Evolutionary conservation across 495 filamentous ascomycete species (phyloP), one percentile per base, ranked within the genome.

Genomic region (Venustampulla echinocandica): DNA sequence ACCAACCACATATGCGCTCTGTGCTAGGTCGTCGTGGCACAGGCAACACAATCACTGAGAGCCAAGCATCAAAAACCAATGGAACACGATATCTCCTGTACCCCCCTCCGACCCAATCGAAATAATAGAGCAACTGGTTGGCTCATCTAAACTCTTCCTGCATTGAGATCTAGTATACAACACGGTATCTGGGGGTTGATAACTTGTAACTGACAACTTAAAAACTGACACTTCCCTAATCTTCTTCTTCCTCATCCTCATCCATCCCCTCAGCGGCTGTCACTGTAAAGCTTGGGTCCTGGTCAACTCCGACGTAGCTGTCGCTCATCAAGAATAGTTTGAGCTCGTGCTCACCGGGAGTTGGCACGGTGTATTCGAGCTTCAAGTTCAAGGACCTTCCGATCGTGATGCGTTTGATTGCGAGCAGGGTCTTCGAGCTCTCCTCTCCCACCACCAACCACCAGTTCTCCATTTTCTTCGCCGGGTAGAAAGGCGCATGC

Each of bases 361-460:
- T 81, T 20, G 87, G 89, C 47, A 96, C 82, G 5, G 86, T 83
- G 68, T 85, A 95, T 65, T 96, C 90, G 42, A 99, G 68, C 60
- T 76, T 81, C 40, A 85, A 70, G 53, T 89, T 84, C 53, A 95
- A 60, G 58, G 79, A 79, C 49, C 74, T 76, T 32, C 79, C 85
- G 49, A 99, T 82, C 0, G 88, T 95, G 41, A 99, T 80, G 46
- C 90, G 76, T 74, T 97, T 97, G 69, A 99, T 94, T 3, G 86
- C 92, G 37, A 95, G 72, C 44, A 95, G 66, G 40, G 71, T 86
- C 72, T 87, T 90, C 41, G 83, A 85, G 55, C 76, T 84, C 66
- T 93, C 87, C 19, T 90, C 92, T 30, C 93, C 85, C 10, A 99
- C 86, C 37, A 99, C 71, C 72, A 95, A 87, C 90, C 90, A 99